These are phyloP conservation scores for Aegle marmelos DNA, from an alignment of 345 rosid genomes.

Conservation along the genomic window DNA sequence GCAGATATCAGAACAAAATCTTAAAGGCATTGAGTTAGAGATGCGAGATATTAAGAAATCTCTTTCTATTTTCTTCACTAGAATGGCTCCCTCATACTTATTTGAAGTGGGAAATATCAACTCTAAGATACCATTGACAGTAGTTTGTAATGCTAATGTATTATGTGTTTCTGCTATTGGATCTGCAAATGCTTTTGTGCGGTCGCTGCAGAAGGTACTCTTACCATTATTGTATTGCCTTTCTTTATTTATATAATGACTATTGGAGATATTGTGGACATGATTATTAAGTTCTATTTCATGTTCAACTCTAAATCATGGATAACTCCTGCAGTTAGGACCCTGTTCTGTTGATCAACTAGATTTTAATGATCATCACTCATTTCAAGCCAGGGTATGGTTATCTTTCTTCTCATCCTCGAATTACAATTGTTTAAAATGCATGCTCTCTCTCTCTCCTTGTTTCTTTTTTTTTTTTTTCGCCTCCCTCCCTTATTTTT, in stretches of 20 bases:
- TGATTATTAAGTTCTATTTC: neutral
- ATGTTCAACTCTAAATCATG: neutral
- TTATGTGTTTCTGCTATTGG: conserved; percentile 80
- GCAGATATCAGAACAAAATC: conserved; percentile 48
- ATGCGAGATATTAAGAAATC: conserved; percentile 48
- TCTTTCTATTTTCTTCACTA: conserved; percentile 51
- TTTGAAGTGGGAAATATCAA: conserved; percentile 42
- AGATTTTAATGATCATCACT: conserved; percentile 77
- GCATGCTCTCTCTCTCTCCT: neutral
- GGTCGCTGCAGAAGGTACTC: conserved; percentile 46
- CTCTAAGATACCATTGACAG: conserved; percentile 36
- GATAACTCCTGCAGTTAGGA: conserved; percentile 53
- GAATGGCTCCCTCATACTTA: conserved; percentile 58
- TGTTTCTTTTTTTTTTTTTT: too few species aligned
- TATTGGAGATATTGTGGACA: neutral
- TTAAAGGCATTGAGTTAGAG: conserved; percentile 40
- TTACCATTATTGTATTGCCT: neutral
- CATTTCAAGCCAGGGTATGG: conserved; percentile 46
- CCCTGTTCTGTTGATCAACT: conserved; percentile 50
- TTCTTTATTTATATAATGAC: neutral
- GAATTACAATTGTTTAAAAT: neutral
- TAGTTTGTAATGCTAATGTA: conserved; percentile 30
- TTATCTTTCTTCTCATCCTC: neutral
- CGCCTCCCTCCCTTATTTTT: too few species aligned
- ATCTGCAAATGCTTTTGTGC: conserved; percentile 65